Evolutionary conservation across 352 stramenopile species (phyloP).

Genomic region (Phytophthora agathidicida): DNA sequence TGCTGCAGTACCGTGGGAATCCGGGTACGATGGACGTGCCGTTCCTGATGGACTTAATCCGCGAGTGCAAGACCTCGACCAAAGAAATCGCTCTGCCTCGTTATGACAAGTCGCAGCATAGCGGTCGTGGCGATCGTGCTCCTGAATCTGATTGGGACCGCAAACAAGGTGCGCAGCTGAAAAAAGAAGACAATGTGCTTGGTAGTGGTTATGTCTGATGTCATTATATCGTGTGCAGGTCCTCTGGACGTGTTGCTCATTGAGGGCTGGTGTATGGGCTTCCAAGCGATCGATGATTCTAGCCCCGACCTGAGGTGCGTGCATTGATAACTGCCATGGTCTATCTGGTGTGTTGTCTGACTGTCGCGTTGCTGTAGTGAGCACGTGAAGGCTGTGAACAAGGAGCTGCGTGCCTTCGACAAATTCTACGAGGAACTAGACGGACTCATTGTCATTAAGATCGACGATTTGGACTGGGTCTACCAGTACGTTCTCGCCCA

Average conservation of each 20-base stretch:
- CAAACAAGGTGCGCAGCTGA: conserved; percentile 60
- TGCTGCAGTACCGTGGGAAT: conserved; percentile 76
- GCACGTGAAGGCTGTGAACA: conserved; percentile 73
- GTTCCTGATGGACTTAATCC: conserved; percentile 67
- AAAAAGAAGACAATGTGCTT: neutral
- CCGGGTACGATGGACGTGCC: conserved; percentile 82
- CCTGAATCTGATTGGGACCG: conserved; percentile 58
- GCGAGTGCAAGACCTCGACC: conserved; percentile 53
- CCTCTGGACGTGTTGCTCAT: conserved; percentile 83
- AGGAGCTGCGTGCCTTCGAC: conserved; percentile 62
- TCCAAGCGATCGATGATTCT: conserved; percentile 55
- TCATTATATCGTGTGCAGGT: conserved; percentile 35
- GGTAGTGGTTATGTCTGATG: conserved; percentile 5
- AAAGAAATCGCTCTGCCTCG: conserved; percentile 62
- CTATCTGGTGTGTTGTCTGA: neutral
- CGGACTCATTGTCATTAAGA: conserved; percentile 76
- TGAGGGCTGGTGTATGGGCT: conserved; percentile 89
- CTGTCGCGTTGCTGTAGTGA: conserved; percentile 26
- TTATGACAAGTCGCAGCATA: conserved; percentile 84
- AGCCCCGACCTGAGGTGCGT: conserved; percentile 42
- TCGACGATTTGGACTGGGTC: conserved; percentile 77
- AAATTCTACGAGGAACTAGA: conserved; percentile 72
- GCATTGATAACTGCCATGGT: neutral
- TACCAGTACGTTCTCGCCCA: conserved; percentile 64
- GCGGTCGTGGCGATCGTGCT: conserved; percentile 74